These are phyloP conservation scores for Plenodomus biglobosus DNA, from an alignment of 2,329 filamentous ascomycete genomes.

Conservation along the genomic window DNA sequence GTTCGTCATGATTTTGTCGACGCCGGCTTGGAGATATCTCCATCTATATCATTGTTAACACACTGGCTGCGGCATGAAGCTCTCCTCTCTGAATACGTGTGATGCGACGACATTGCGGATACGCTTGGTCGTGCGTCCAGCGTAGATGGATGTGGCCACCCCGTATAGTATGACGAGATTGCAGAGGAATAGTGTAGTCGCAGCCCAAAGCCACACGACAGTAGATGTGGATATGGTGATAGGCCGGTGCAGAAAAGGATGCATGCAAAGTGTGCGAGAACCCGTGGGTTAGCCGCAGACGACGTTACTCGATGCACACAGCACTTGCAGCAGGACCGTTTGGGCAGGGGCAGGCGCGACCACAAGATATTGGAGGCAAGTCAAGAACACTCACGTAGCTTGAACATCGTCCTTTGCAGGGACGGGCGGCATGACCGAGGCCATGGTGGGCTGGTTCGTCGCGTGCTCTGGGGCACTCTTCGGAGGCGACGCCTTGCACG, in stretches of 20 bases:
- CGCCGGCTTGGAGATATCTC: slow-evolving; percentile 83
- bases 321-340: neutral
- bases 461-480: slow-evolving; percentile 40
- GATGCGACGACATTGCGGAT: too few species aligned
- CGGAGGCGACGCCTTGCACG: slow-evolving; percentile 38
- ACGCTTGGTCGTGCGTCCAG: too few species aligned
- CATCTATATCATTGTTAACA: slow-evolving; percentile 62
- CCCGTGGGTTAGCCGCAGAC: too few species aligned
- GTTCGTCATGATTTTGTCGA: slow-evolving; percentile 91
- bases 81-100: too few species aligned
- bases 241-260: too few species aligned
- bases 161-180: neutral
- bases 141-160: neutral
- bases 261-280: too few species aligned
- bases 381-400: slow-evolving; percentile 57
- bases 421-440: slow-evolving; percentile 45
- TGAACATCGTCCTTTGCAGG: slow-evolving; percentile 61
- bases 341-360: neutral
- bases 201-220: neutral
- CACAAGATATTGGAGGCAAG: neutral
- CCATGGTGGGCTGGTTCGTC: slow-evolving; percentile 33
- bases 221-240: neutral
- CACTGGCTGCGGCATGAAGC: too few species aligned
- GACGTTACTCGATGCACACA: neutral
- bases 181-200: neutral